phyloP scores from a whole-genome alignment of 768 basidiomycete genomes.

The Tylopilus vinaceipallidus region DNA sequence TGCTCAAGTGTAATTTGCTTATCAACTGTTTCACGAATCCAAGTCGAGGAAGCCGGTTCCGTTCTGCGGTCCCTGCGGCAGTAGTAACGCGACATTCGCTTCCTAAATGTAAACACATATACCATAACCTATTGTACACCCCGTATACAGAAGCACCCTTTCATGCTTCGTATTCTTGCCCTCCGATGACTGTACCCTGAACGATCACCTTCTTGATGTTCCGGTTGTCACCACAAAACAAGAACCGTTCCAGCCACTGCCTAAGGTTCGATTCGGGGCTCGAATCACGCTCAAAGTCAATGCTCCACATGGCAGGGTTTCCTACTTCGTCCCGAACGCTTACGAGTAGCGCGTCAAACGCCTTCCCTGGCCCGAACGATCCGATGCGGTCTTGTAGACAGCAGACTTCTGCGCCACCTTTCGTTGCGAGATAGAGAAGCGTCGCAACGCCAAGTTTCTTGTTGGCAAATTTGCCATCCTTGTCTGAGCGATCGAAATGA shows the following conservation, averaged over 20 bases:
- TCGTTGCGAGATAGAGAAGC: constrained; percentile 86
- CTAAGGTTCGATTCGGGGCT: constrained; percentile 38
- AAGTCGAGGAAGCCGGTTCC: background rate
- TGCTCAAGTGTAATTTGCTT: background rate
- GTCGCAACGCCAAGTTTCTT: constrained; percentile 71
- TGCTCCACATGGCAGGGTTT: constrained; percentile 57
- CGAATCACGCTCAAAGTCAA: constrained; percentile 36
- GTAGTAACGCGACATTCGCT: constrained; percentile 1
- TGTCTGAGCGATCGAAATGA: background rate
- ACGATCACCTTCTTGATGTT: constrained; percentile 85
- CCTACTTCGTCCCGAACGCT: constrained; percentile 50
- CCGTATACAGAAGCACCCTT: constrained; percentile 2
- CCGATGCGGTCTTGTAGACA: constrained; percentile 66
- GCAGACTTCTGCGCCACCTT: constrained; percentile 88
- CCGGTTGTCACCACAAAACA: constrained; percentile 85
- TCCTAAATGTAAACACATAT: background rate
- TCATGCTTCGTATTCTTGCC: constrained; percentile 40
- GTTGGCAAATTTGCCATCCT: constrained; percentile 41
- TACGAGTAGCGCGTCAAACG: constrained; percentile 86
- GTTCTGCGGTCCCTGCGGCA: background rate
- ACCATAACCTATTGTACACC: constrained; percentile 2
- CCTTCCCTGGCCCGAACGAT: constrained; percentile 76
- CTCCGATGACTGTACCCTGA: constrained; percentile 76
- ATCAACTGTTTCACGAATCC: constrained; percentile 1
- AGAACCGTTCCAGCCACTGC: constrained; percentile 73